Percentiles rank a stretch among this genome's conserved stretches.
Evolutionary conservation across 768 basidiomycete genomes (phyloP).

Genomic region (Mycena filopes): DNA sequence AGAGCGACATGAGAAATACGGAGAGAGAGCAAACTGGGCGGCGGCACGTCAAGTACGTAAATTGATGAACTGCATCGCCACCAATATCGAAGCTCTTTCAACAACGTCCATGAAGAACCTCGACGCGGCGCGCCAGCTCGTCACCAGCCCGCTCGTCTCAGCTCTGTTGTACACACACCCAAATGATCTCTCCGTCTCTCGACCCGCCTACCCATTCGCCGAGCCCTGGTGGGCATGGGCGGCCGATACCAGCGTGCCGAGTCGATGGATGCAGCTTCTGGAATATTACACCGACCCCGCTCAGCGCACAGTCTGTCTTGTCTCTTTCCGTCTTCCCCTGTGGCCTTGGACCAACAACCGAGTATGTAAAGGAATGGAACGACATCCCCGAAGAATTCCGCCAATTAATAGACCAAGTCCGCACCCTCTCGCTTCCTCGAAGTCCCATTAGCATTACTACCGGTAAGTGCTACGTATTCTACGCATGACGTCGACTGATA

Average conservation of each 20-base stretch:
- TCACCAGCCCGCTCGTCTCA: slow-evolving; percentile 34
- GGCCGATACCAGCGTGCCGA: slow-evolving; percentile 22
- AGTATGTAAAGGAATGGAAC: slow-evolving; percentile 11
- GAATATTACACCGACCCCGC: slow-evolving; percentile 25
- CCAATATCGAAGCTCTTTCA: not conserved
- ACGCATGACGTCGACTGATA: not conserved
- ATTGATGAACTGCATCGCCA: slow-evolving; percentile 17
- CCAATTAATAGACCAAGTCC: slow-evolving; percentile 21
- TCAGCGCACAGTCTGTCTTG: slow-evolving; percentile 13
- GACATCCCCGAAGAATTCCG: slow-evolving; percentile 24
- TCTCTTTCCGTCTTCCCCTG: not conserved
- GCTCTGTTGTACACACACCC: slow-evolving; percentile 59
- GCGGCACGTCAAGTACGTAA: not conserved
- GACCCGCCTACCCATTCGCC: slow-evolving; percentile 37
- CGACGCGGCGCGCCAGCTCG: slow-evolving; percentile 6
- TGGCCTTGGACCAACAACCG: too few species aligned
- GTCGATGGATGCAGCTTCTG: slow-evolving; percentile 26
- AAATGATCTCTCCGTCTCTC: slow-evolving; percentile 50
- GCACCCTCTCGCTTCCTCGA: slow-evolving; percentile 17
- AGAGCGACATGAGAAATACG: not conserved
- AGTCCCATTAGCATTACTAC: slow-evolving; percentile 12
- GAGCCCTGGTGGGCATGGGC: slow-evolving; percentile 52
- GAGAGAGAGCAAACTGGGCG: not conserved
- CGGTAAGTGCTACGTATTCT: not conserved
- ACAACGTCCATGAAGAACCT: slow-evolving; percentile 24